phyloP scores from a whole-genome alignment of 108 stramenopile species.

The Aurantiochytrium sp. region DNA sequence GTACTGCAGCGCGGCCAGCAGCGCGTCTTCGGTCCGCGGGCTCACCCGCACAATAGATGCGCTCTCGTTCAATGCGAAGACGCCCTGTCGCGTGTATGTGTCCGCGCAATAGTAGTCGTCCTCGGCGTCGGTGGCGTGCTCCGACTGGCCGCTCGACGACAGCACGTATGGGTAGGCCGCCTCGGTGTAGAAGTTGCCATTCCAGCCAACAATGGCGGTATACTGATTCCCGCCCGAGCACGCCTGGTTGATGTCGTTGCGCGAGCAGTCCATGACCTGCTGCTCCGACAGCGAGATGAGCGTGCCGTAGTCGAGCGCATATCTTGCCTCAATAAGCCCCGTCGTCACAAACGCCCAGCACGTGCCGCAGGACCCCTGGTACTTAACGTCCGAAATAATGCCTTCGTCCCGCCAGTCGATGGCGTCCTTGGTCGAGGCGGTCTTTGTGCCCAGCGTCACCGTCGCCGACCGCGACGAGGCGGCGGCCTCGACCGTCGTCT shows the following conservation, averaged over 20 bases:
- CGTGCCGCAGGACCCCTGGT: slow-evolving; percentile 14
- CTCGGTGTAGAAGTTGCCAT: neutral
- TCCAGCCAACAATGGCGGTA: neutral
- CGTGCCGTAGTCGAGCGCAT: neutral
- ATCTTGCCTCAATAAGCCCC: neutral
- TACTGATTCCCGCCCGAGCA: slow-evolving; percentile 18
- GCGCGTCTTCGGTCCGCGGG: neutral
- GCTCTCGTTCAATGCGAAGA: neutral
- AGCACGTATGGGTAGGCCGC: neutral
- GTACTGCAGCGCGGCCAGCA: neutral
- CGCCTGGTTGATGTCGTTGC: neutral
- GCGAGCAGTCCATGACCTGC: slow-evolving; percentile 7
- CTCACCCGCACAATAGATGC: neutral
- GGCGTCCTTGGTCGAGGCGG: neutral
- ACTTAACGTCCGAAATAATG: slow-evolving; percentile 9
- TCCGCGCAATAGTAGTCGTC: neutral
- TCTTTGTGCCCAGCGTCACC: neutral
- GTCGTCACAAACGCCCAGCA: slow-evolving; percentile 29
- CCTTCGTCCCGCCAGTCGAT: slow-evolving; percentile 7
- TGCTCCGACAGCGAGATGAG: neutral
- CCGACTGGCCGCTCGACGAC: neutral
- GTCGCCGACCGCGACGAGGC: neutral
- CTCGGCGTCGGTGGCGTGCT: neutral
- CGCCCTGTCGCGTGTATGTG: neutral
- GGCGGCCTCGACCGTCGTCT: neutral